phyloP scores from a whole-genome alignment of 2,329 filamentous ascomycete species.

The Penicillium sp. region DNA sequence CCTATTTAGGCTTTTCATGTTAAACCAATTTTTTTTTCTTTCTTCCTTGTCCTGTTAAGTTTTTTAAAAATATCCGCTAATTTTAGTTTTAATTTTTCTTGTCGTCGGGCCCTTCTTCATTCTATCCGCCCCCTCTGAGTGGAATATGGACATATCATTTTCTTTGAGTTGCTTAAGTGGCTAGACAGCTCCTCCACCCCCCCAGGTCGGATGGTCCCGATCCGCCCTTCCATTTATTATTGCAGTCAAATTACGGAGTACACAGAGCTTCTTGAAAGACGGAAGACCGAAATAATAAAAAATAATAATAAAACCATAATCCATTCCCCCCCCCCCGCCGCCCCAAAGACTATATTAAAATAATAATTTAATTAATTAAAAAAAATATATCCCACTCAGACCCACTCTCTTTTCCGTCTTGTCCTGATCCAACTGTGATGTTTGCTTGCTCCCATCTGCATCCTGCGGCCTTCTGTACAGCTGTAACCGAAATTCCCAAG shows the following conservation, averaged over 20 bases:
- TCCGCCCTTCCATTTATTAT: conserved; percentile 18
- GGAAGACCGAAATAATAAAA: neutral
- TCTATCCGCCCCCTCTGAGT: conserved; percentile 3
- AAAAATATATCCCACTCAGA: conserved; percentile 4
- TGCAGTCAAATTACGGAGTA: conserved; percentile 11
- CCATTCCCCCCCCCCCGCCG: neutral
- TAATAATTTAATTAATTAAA: conserved; percentile 11
- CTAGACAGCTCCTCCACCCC: conserved; percentile 7
- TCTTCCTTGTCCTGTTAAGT: neutral
- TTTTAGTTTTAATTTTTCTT: neutral
- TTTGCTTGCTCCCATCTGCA: conserved; percentile 40
- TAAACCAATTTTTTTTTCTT: neutral
- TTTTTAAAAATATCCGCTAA: neutral
- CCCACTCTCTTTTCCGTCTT: conserved; percentile 32
- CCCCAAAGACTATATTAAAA: conserved; percentile 4
- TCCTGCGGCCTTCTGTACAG: conserved; percentile 39
- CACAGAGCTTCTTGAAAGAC: conserved; percentile 6
- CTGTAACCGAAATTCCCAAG: conserved; percentile 40
- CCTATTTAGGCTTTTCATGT: conserved; percentile 15
- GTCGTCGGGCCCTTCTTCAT: neutral
- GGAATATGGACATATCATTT: conserved; percentile 16
- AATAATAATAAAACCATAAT: conserved; percentile 17
- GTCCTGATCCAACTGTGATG: conserved; percentile 34
- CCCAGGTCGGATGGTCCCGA: conserved; percentile 34
- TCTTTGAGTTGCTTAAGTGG: conserved; percentile 18